Evolutionary conservation across 179 eudicot species (phyloP), one percentile per base, ranked within the genome.

Genomic region (Patellifolia procumbens): DNA sequence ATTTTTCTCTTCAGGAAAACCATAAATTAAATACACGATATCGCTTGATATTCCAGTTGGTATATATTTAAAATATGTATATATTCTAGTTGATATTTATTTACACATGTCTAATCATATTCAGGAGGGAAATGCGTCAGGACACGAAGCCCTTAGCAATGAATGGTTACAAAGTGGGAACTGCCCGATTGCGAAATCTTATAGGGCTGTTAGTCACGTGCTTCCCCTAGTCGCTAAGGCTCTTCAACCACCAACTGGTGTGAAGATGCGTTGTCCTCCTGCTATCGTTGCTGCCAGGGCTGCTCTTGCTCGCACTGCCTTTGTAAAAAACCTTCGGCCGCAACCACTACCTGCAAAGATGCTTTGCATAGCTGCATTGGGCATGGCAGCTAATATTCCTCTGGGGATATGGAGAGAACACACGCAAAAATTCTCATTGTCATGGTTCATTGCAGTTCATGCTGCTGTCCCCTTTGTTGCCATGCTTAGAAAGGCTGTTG

Each of bases 401-500:
- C 67, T 92, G 12, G 97, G 97, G 5, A 63, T 89, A 52, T 92
- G 97, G 96, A 84, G 87, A 78, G 96, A 92, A 60, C 97, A 92
- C 71, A 91, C 97, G 8, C 34, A 13, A 10, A 92, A 91, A 72
- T 92, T 92, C 72, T 92, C 97, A 0, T 45, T 81, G 15, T 81
- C 91, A 5, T 92, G 97, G 97, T 88, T 92, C 74, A 79, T 83
- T 29, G 97, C 97, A 20, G 89, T 92, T 46, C 97, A 92, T 72
- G 97, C 93, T 32, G 89, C 97, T 16, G 91, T 91, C 12, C 97
- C 96, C 12, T 92, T 92, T 76, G 80, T 92, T 76, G 97, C 90
- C 59, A 91, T 92, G 97, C 90, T 92, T 52, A 88, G 96, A 83
- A 92, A 92, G 53, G 85, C 91, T 1, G 87, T 92, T 49, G 70